Evolutionary conservation across 73 alveolate genomes (phyloP).

Genomic region (Strombidium stylifer): DNA sequence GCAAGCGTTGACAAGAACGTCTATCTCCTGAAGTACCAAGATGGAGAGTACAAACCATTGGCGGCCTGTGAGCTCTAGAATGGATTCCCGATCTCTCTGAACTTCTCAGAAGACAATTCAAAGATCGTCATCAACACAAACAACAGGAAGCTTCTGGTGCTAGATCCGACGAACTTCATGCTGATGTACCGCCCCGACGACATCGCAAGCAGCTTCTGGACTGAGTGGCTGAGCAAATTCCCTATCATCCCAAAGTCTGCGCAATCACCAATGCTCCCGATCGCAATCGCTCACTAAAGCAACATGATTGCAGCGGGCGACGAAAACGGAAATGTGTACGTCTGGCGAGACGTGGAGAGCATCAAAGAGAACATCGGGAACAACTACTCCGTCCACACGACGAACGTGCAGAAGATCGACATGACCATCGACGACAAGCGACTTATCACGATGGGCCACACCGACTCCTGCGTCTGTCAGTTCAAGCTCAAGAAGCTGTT

Average conservation of each 20-base stretch:
- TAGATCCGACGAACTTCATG: conserved; percentile 48
- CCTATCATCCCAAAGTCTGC: conserved; percentile 51
- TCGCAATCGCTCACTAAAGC: conserved; percentile 40
- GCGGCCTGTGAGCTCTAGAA: conserved; percentile 51
- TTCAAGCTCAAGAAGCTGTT: conserved; percentile 46
- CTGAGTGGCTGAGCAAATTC: conserved; percentile 49
- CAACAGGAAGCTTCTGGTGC: conserved; percentile 55
- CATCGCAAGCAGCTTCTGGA: conserved; percentile 25
- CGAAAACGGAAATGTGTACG: conserved; percentile 67
- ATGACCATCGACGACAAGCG: conserved; percentile 58
- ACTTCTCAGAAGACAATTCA: conserved; percentile 50
- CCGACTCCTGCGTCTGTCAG: conserved; percentile 64
- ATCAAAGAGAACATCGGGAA: conserved; percentile 71
- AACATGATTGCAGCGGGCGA: conserved; percentile 83
- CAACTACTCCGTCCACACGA: conserved; percentile 71
- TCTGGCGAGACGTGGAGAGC: conserved; percentile 64
- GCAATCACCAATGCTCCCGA: conserved; percentile 44
- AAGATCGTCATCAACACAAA: conserved; percentile 57
- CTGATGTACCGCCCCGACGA: conserved; percentile 43
- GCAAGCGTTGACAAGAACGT: conserved; percentile 74
- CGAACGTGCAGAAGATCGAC: conserved; percentile 50
- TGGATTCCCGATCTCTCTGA: conserved; percentile 60
- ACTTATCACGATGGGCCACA: conserved; percentile 62
- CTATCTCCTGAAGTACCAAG: conserved; percentile 55
- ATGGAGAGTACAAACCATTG: conserved; percentile 43